Percentiles rank a stretch among this genome's conserved stretches.
Evolutionary conservation across 2,329 filamentous ascomycete species (phyloP).

Genomic region (Eutypa lata): DNA sequence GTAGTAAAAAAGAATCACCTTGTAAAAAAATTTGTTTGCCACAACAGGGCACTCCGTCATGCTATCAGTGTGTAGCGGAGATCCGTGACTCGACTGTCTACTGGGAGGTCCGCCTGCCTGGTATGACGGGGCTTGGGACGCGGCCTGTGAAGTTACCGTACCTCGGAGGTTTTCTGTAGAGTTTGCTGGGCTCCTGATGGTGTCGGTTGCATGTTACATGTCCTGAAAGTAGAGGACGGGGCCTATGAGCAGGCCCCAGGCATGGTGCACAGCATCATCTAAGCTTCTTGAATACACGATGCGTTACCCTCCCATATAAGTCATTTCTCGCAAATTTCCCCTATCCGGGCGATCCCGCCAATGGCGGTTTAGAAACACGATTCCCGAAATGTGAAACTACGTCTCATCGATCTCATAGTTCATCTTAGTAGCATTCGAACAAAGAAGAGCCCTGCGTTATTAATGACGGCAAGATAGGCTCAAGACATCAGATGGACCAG

Average conservation of each 20-base stretch:
- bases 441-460: conserved; percentile 1
- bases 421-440: conserved; percentile 11
- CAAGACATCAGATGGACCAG: conserved; percentile 7
- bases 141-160: not conserved
- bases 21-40: conserved; percentile 9
- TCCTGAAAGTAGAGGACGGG: conserved; percentile 1
- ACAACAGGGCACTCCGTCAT: conserved; percentile 23
- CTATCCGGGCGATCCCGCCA: conserved; percentile 3
- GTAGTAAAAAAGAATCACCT: not conserved
- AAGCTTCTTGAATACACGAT: conserved; percentile 15
- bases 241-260: conserved; percentile 11
- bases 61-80: conserved; percentile 15
- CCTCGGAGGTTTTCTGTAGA: not conserved
- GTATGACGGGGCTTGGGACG: not conserved
- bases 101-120: not conserved
- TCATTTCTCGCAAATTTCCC: not conserved
- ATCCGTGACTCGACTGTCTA: conserved; percentile 6
- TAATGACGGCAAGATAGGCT: conserved; percentile 5
- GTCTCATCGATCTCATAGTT: conserved; percentile 8
- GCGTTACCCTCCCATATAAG: not conserved
- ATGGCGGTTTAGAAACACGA: not conserved
- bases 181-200: not conserved
- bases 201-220: conserved; percentile 1
- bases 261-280: conserved; percentile 23
- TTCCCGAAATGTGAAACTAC: conserved; percentile 1